phyloP scores from a whole-genome alignment of 2,329 filamentous ascomycete genomes.

The Leptographium lundbergii region DNA sequence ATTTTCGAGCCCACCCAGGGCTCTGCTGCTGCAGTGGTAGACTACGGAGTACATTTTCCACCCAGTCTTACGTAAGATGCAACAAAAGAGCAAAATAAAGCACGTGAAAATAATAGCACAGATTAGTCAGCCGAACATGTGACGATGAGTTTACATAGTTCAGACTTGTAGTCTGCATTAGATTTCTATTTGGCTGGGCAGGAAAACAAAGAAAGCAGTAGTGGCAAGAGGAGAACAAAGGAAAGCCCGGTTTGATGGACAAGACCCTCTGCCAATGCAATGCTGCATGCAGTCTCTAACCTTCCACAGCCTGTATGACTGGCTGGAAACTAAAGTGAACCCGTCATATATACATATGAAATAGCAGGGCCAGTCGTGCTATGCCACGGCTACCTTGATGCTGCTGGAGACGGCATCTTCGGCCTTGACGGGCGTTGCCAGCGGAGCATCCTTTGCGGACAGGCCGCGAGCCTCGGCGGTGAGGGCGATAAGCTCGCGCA shows the following conservation, averaged over 20 bases:
- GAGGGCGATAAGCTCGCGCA: constrained; percentile 46
- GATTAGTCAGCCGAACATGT: not conserved
- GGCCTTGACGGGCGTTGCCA: not conserved
- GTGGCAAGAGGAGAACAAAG: not conserved
- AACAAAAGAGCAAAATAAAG: no score
- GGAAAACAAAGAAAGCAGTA: not conserved
- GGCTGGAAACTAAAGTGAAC: not conserved
- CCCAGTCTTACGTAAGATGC: no score
- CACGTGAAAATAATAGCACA: no score
- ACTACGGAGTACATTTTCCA: no score
- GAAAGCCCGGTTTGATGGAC: not conserved
- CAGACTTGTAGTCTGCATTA: not conserved
- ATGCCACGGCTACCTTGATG: constrained; percentile 6
- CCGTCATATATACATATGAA: not conserved
- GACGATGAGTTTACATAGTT: no score
- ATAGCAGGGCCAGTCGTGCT: not conserved
- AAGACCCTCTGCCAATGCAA: not conserved
- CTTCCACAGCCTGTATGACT: not conserved
- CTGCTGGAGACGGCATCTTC: constrained; percentile 5
- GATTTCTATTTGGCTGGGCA: not conserved
- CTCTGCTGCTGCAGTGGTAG: no score
- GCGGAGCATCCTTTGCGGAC: not conserved
- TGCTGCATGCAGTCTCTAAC: not conserved
- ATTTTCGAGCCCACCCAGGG: not conserved
- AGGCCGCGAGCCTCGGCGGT: constrained; percentile 30